These are phyloP conservation scores for Astraeus odoratus DNA, from an alignment of 768 basidiomycete species.

Conservation along the genomic window DNA sequence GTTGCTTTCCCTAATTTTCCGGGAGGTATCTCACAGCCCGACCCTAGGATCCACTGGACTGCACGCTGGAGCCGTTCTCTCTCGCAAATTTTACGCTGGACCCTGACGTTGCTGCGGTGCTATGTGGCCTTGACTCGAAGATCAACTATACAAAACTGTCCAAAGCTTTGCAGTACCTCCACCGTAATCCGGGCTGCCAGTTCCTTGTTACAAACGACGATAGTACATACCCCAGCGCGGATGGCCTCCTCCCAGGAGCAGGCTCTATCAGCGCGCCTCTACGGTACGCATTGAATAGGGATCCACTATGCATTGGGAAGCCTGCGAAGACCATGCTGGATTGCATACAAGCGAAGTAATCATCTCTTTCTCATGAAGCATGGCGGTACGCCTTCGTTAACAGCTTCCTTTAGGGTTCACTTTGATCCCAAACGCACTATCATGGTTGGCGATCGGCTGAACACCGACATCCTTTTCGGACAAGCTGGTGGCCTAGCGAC, in stretches of 20 bases:
- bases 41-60: slow-evolving; percentile 77
- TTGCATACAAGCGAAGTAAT: slow-evolving; percentile 75
- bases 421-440: slow-evolving; percentile 84
- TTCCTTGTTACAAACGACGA: slow-evolving; percentile 94
- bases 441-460: slow-evolving; percentile 94
- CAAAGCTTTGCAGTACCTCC: slow-evolving; percentile 87
- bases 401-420: slow-evolving; percentile 49
- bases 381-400: slow-evolving; percentile 12
- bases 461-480: slow-evolving; percentile 95
- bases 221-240: slow-evolving; percentile 77
- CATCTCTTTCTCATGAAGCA: background rate
- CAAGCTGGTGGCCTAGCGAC: slow-evolving; percentile 80
- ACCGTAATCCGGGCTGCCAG: slow-evolving; percentile 66
- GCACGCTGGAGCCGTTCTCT: slow-evolving; percentile 62
- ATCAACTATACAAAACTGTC: slow-evolving; percentile 93
- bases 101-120: slow-evolving; percentile 78
- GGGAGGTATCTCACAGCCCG: background rate
- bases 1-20: slow-evolving; percentile 17
- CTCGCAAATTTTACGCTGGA: slow-evolving; percentile 69
- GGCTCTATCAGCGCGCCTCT: slow-evolving; percentile 83
- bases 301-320: slow-evolving; percentile 82
- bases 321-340: slow-evolving; percentile 91
- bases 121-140: slow-evolving; percentile 85
- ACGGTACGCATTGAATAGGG: slow-evolving; percentile 57
- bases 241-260: slow-evolving; percentile 74